Conservation (phyloP, 768 basidiomycete species). For the Glaciozyma martinii region DNA sequence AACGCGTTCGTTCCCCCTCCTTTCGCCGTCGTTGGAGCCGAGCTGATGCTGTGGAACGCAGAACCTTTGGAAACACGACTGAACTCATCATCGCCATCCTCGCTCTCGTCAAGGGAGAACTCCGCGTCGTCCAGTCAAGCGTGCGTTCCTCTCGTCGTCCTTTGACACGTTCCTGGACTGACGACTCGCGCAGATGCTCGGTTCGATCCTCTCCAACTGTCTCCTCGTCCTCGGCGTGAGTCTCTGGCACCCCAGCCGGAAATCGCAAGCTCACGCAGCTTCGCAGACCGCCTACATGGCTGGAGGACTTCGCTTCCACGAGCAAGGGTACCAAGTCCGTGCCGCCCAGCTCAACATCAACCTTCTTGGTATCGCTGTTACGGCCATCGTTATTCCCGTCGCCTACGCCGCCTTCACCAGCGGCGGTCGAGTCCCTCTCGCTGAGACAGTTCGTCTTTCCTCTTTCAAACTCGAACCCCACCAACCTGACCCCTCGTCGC, state of each 20-base stretch:
- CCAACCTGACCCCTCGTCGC: not conserved
- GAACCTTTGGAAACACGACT: slow-evolving; percentile 25
- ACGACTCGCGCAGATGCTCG: slow-evolving; percentile 56
- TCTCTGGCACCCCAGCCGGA: slow-evolving; percentile 27
- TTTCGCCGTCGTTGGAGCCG: not conserved
- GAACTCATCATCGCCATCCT: slow-evolving; percentile 38
- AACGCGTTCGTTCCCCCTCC: slow-evolving; percentile 48
- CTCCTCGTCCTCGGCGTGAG: slow-evolving; percentile 52
- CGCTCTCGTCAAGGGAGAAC: slow-evolving; percentile 65
- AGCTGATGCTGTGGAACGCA: not conserved
- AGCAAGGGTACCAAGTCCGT: slow-evolving; percentile 32
- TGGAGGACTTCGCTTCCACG: slow-evolving; percentile 15
- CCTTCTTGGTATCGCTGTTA: slow-evolving; percentile 30
- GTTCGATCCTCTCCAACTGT: slow-evolving; percentile 71
- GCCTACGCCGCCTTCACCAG: slow-evolving; percentile 46
- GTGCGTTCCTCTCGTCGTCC: not conserved
- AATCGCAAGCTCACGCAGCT: not conserved
- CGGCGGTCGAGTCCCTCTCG: not conserved
- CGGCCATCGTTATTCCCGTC: slow-evolving; percentile 41
- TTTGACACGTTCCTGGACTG: not conserved
- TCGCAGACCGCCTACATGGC: not conserved
- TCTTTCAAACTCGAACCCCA: too few species aligned
- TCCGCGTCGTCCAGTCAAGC: slow-evolving; percentile 58
- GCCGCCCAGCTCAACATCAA: slow-evolving; percentile 34
- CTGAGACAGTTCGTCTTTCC: not conserved